These are phyloP conservation scores for Casuarina glauca DNA, from an alignment of 306 rosid species.

Conservation along the genomic window DNA sequence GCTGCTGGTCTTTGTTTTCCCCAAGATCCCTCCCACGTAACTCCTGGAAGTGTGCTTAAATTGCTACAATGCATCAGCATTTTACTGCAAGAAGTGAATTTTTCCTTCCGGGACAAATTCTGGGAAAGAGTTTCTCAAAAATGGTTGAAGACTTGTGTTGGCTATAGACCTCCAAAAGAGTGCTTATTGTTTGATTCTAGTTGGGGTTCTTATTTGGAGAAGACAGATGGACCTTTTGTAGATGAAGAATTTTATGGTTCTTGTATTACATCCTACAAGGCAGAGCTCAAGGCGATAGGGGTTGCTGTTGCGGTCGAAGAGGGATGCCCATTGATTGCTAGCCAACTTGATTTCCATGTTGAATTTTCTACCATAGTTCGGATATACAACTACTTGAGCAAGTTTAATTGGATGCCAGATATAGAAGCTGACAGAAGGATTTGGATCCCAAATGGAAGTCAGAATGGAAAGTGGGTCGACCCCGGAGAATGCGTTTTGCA, in stretches of 20 bases:
- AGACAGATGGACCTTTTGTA: slow-evolving; percentile 66
- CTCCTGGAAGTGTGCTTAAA: slow-evolving; percentile 41
- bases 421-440: slow-evolving; percentile 35
- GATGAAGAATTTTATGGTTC: slow-evolving; percentile 53
- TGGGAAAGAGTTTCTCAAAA: slow-evolving; percentile 32
- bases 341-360: slow-evolving; percentile 36
- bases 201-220: slow-evolving; percentile 40
- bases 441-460: slow-evolving; percentile 51
- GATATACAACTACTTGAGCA: slow-evolving; percentile 47
- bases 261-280: slow-evolving; percentile 38
- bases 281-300: slow-evolving; percentile 56
- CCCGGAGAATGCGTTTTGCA: slow-evolving; percentile 50
- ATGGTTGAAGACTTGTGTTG: slow-evolving; percentile 71
- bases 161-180: slow-evolving; percentile 49
- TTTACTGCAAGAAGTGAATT: slow-evolving; percentile 5
- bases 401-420: slow-evolving; percentile 45
- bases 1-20: slow-evolving; percentile 42
- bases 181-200: slow-evolving; percentile 49
- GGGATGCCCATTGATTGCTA: slow-evolving; percentile 48
- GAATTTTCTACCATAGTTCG: slow-evolving; percentile 35
- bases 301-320: slow-evolving; percentile 37
- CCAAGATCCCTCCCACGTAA: slow-evolving; percentile 33
- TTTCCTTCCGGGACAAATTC: slow-evolving; percentile 32
- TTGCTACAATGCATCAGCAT: slow-evolving; percentile 53
- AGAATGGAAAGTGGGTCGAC: slow-evolving; percentile 43